phyloP scores from a whole-genome alignment of 805 yeast species.

The Teunomyces aglyptinius region DNA sequence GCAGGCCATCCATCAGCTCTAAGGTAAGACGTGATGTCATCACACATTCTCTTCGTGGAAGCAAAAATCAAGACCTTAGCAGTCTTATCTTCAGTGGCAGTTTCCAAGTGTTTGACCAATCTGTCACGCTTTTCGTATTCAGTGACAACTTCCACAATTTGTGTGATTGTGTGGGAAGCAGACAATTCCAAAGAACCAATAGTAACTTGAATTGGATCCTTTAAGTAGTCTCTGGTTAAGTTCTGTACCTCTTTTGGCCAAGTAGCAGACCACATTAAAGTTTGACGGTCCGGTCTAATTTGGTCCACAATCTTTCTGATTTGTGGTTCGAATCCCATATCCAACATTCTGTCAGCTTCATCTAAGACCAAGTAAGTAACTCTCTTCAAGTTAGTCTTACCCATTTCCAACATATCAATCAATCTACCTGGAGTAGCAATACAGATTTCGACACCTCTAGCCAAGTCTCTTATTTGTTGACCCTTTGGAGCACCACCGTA shows the following conservation, averaged over 20 bases:
- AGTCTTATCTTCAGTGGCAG: constrained; percentile 66
- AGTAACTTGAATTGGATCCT: constrained; percentile 94
- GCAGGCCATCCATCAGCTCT: constrained; percentile 99
- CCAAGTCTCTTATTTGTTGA: constrained; percentile 92
- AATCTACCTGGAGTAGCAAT: constrained; percentile 99
- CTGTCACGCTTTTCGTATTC: constrained; percentile 95
- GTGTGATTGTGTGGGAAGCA: constrained; percentile 95
- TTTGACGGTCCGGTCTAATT: constrained; percentile 99
- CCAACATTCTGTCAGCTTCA: constrained; percentile 99
- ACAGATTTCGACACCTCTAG: constrained; percentile 92
- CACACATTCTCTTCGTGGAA: constrained; percentile 98
- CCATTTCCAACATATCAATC: constrained; percentile 94
- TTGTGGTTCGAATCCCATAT: constrained; percentile 99
- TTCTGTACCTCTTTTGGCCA: constrained; percentile 99
- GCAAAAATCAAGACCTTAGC: constrained; percentile 87
- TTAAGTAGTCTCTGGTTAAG: constrained; percentile 85
- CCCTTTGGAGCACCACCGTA: constrained; percentile 99
- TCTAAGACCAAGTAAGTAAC: constrained; percentile 96
- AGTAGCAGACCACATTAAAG: constrained; percentile 99
- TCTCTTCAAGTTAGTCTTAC: constrained; percentile 92
- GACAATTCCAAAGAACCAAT: constrained; percentile 93
- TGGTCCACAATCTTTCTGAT: constrained; percentile 97
- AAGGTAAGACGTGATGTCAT: constrained; percentile 84
- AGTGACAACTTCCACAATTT: constrained; percentile 84
- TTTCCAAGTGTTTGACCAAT: constrained; percentile 76